Percentiles rank a stretch among this genome's conserved stretches.
Conservation (phyloP, 805 yeast genomes). For the Candida qinlingensis region DNA sequence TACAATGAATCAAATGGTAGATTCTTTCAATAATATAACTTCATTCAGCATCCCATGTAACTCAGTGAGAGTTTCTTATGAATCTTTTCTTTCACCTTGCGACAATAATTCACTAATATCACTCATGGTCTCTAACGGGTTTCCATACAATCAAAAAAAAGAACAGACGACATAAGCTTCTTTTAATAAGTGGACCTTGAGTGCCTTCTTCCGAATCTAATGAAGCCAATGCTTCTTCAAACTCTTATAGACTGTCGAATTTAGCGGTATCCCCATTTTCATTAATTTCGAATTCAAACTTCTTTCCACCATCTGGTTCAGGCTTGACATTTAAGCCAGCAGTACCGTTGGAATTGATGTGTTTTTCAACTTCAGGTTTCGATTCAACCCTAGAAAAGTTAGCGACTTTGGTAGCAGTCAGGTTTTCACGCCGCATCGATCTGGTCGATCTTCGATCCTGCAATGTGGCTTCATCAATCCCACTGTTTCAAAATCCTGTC, state of each 20-base stretch:
- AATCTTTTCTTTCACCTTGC: too few species aligned
- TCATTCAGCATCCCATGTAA: too few species aligned
- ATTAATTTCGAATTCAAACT: conserved; percentile 19
- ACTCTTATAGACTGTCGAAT: conserved; percentile 17
- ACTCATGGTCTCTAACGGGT: too few species aligned
- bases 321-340: not conserved
- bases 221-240: conserved; percentile 36
- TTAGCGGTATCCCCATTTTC: conserved; percentile 17
- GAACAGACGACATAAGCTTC: too few species aligned
- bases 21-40: too few species aligned
- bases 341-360: not conserved
- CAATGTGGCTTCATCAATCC: conserved; percentile 87
- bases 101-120: too few species aligned
- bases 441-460: conserved; percentile 57
- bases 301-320: conserved; percentile 1
- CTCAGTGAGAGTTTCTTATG: too few species aligned
- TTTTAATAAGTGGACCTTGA: too few species aligned
- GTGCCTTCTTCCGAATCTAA: conserved; percentile 62
- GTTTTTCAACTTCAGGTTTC: not conserved
- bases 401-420: conserved; percentile 63
- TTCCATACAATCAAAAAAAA: too few species aligned
- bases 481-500: conserved; percentile 92
- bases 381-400: conserved; percentile 55
- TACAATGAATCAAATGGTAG: too few species aligned
- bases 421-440: conserved; percentile 70